These are phyloP conservation scores for Castanea sativa DNA, from an alignment of 306 rosid genomes.

Conservation along the genomic window DNA sequence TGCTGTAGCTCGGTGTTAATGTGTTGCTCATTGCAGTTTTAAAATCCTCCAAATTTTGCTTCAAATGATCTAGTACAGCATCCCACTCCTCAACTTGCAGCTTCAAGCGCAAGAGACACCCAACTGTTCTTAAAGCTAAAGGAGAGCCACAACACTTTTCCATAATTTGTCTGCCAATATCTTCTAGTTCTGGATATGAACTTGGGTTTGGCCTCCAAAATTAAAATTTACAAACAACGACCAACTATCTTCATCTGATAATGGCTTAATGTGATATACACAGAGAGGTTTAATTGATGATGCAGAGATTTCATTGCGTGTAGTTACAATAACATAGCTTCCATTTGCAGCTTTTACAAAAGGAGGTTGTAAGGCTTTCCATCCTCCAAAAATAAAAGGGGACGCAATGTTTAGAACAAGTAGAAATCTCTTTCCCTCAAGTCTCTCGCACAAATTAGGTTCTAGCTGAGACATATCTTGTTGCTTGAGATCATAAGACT, in stretches of 20 bases:
- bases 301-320: conserved; percentile 2
- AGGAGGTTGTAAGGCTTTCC: neutral
- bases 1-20: too few relatives aligned
- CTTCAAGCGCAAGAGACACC: neutral
- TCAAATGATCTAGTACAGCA: too few relatives aligned
- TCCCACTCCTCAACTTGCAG: too few relatives aligned
- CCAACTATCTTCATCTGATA: conserved; percentile 13
- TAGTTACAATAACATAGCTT: conserved; percentile 22
- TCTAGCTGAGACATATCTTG: too few relatives aligned
- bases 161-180: conserved; percentile 12
- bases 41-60: too few relatives aligned
- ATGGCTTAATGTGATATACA: neutral
- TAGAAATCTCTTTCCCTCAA: conserved; percentile 5
- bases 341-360: neutral
- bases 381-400: too few relatives aligned
- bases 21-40: too few relatives aligned
- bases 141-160: conserved; percentile 19
- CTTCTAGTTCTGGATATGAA: neutral
- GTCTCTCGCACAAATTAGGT: neutral
- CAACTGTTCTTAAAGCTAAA: conserved; percentile 21
- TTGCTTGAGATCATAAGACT: neutral
- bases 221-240: neutral
- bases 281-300: neutral
- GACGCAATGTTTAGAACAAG: neutral
- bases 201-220: neutral